These are phyloP conservation scores for Thelephora ganbajun DNA, from an alignment of 768 basidiomycete genomes.

Conservation along the genomic window DNA sequence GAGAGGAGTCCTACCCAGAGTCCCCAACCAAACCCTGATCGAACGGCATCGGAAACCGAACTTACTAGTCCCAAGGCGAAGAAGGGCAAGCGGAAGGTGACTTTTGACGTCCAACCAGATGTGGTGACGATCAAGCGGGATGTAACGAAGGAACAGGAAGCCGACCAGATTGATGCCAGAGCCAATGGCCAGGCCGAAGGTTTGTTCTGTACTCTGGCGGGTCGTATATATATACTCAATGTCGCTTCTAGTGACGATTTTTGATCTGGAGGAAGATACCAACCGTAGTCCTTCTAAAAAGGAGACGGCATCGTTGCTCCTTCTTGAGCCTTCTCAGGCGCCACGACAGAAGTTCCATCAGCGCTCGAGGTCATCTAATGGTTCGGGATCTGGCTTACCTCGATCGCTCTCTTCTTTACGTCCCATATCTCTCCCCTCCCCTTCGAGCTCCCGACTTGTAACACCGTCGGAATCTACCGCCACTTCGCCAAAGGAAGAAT, in stretches of 20 bases:
- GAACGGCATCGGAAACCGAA: constrained; percentile 2
- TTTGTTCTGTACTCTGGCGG: constrained; percentile 5
- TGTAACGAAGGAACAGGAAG: constrained; percentile 19
- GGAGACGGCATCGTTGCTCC: constrained; percentile 19
- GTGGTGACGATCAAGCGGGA: constrained; percentile 32
- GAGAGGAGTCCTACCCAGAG: constrained; percentile 10
- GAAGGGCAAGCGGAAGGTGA: constrained; percentile 56
- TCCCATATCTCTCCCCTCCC: constrained; percentile 54
- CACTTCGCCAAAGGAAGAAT: constrained; percentile 9
- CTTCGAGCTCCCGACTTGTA: constrained; percentile 36
- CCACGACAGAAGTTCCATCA: neutral
- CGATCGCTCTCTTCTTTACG: constrained; percentile 46
- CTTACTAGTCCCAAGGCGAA: constrained; percentile 29
- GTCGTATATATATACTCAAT: constrained; percentile 4
- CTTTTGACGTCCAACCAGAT: constrained; percentile 54
- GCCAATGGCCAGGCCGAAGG: constrained; percentile 28
- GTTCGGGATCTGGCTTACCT: constrained; percentile 26
- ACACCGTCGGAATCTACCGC: constrained; percentile 5
- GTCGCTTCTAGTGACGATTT: constrained; percentile 41
- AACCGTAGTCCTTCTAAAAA: constrained; percentile 18
- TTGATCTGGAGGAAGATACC: constrained; percentile 50
- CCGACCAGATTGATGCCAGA: constrained; percentile 8
- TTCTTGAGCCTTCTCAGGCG: constrained; percentile 16
- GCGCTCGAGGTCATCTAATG: constrained; percentile 2
- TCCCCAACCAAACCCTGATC: neutral